Conservation (phyloP, 352 stramenopile genomes). For the Phytophthora colocasiae region DNA sequence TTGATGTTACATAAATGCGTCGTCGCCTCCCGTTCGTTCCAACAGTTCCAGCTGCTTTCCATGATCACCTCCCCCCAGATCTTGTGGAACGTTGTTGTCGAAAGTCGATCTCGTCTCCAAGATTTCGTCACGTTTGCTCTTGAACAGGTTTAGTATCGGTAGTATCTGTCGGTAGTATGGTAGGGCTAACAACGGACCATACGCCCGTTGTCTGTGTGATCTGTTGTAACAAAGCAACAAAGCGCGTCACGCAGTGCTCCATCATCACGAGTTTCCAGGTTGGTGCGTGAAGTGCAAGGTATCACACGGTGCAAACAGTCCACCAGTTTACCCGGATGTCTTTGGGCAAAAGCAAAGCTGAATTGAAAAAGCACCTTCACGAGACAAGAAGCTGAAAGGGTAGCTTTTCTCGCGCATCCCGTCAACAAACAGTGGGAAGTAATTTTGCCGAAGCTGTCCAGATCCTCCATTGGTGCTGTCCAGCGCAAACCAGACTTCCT, state of each 20-base stretch:
- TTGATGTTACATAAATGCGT: slow-evolving; percentile 97
- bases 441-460: slow-evolving; percentile 89
- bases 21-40: slow-evolving; percentile 82
- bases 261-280: slow-evolving; percentile 72
- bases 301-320: slow-evolving; percentile 75
- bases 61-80: slow-evolving; percentile 88
- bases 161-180: slow-evolving; percentile 94
- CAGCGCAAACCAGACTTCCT: slow-evolving; percentile 53
- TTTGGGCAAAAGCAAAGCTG: slow-evolving; percentile 67
- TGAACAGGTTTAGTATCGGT: slow-evolving; percentile 91
- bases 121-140: slow-evolving; percentile 90
- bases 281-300: slow-evolving; percentile 68
- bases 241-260: slow-evolving; percentile 58
- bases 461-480: slow-evolving; percentile 58
- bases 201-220: slow-evolving; percentile 65
- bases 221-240: slow-evolving; percentile 67
- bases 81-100: slow-evolving; percentile 77
- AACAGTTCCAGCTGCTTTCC: slow-evolving; percentile 91
- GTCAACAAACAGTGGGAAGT: slow-evolving; percentile 93
- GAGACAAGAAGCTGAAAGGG: slow-evolving; percentile 83
- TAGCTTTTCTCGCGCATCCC: slow-evolving; percentile 83
- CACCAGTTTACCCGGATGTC: slow-evolving; percentile 68
- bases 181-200: slow-evolving; percentile 86
- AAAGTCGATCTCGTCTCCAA: slow-evolving; percentile 93
- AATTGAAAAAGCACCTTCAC: slow-evolving; percentile 87